These are phyloP conservation scores for Trichoderma polysporum DNA, from an alignment of 2,329 filamentous ascomycete genomes.

Conservation along the genomic window DNA sequence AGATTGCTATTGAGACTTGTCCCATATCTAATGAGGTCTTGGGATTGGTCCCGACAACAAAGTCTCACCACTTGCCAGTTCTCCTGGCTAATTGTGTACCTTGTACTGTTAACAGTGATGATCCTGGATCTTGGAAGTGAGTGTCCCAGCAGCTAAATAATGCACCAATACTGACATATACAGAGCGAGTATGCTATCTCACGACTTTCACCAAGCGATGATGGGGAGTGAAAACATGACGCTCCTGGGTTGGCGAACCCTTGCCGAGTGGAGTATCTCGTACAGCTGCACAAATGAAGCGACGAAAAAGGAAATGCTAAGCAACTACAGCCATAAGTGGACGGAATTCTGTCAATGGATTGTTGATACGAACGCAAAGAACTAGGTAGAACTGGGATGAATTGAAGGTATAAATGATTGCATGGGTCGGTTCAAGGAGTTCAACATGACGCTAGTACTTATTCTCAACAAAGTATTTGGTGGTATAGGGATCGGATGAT, in stretches of 20 bases:
- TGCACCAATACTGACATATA: not conserved
- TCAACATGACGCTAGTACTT: not conserved
- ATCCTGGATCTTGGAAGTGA: constrained; percentile 54
- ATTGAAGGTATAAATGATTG: not conserved
- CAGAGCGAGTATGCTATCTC: constrained; percentile 9
- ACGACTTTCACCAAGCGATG: constrained; percentile 13
- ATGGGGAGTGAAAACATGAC: constrained; percentile 15
- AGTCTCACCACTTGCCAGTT: constrained; percentile 77
- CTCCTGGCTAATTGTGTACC: constrained; percentile 81
- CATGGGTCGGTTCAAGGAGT: not conserved
- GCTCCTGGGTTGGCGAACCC: constrained; percentile 4
- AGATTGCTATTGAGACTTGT: constrained; percentile 84
- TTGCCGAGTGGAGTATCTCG: constrained; percentile 3
- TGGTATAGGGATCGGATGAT: not conserved
- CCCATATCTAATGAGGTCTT: constrained; percentile 89
- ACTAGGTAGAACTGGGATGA: not conserved
- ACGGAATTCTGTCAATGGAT: constrained; percentile 10
- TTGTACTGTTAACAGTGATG: constrained; percentile 84
- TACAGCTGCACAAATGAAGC: not conserved
- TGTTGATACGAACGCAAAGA: not conserved
- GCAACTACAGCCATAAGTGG: not conserved
- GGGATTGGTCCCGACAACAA: constrained; percentile 71
- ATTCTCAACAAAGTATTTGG: not conserved
- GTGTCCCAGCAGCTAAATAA: not conserved
- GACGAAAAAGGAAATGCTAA: not conserved